Conservation (phyloP, 2,329 filamentous ascomycete genomes). For the Hypoxylon sp. region DNA sequence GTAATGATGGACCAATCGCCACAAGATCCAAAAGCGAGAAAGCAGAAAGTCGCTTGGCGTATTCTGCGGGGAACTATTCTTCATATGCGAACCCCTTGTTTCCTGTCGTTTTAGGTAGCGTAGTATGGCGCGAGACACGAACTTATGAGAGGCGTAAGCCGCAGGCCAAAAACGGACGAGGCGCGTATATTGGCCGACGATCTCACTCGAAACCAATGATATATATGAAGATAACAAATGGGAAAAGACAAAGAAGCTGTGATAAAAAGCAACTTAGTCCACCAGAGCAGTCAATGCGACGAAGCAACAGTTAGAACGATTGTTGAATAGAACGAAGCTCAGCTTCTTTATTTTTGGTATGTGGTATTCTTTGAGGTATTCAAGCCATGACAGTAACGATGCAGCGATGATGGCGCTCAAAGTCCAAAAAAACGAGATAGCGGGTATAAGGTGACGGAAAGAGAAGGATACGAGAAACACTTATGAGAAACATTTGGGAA, state of each 20-base stretch:
- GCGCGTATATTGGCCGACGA: slow-evolving; percentile 16
- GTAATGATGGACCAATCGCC: not conserved
- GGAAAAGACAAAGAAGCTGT: slow-evolving; percentile 21
- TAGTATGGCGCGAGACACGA: slow-evolving; percentile 31
- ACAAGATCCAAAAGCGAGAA: slow-evolving; percentile 13
- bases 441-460: not conserved
- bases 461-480: slow-evolving; percentile 24
- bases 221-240: slow-evolving; percentile 29
- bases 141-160: slow-evolving; percentile 31
- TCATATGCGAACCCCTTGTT: slow-evolving; percentile 24
- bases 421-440: slow-evolving; percentile 13
- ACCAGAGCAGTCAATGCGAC: slow-evolving; percentile 36
- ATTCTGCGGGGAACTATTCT: slow-evolving; percentile 13
- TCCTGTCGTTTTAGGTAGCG: slow-evolving; percentile 19
- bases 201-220: slow-evolving; percentile 28
- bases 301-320: slow-evolving; percentile 29
- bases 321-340: slow-evolving; percentile 43
- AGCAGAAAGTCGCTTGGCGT: not conserved
- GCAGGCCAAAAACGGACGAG: slow-evolving; percentile 25
- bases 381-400: slow-evolving; percentile 30
- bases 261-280: slow-evolving; percentile 20
- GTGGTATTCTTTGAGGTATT: slow-evolving; percentile 22
- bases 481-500: slow-evolving; percentile 35
- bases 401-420: slow-evolving; percentile 15
- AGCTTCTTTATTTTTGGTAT: slow-evolving; percentile 40